A percentile compares a stretch with the other conserved stretches of the same genome.
phyloP scores from a whole-genome alignment of 495 filamentous ascomycete genomes.

The Penicillium angulare region DNA sequence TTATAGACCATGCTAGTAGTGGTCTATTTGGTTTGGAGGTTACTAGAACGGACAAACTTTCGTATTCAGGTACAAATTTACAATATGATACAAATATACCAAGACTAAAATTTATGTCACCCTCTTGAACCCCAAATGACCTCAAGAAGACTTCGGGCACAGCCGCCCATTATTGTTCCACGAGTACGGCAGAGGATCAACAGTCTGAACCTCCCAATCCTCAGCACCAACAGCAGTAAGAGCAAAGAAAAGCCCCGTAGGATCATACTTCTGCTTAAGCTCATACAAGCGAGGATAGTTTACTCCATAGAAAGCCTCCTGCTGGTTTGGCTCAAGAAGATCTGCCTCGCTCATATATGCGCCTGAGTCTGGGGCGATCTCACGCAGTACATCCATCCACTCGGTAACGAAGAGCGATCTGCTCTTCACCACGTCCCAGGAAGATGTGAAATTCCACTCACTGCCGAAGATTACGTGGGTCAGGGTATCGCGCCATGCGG shows the following conservation, averaged over 20 bases:
- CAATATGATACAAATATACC: too few species aligned
- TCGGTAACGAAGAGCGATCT: conserved; percentile 9
- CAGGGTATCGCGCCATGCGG: conserved; percentile 10
- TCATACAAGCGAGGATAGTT: conserved; percentile 44
- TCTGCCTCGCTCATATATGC: conserved; percentile 53
- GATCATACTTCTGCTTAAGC: conserved; percentile 41
- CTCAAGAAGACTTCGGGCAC: conserved; percentile 5
- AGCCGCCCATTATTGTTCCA: conserved; percentile 10
- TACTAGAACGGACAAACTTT: too few species aligned
- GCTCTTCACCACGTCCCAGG: conserved; percentile 3
- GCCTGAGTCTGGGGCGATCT: conserved; percentile 26
- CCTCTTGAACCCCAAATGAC: too few species aligned
- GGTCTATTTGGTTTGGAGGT: too few species aligned
- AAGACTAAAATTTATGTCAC: too few species aligned
- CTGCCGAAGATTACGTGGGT: conserved; percentile 6
- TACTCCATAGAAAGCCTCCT: conserved; percentile 47
- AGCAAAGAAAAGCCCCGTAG: conserved; percentile 26
- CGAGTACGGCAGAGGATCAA: conserved; percentile 7
- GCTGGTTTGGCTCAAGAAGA: conserved; percentile 42
- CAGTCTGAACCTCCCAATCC: conserved; percentile 26
- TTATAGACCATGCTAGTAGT: too few species aligned
- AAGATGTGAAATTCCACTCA: conserved; percentile 6
- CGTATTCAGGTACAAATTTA: too few species aligned
- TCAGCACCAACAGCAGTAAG: conserved; percentile 30
- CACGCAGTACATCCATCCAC: conserved; percentile 8